Percentiles rank a stretch among this genome's conserved stretches.
Conservation (phyloP, 169 alveolate species). For the Eimeria brunetti region DNA sequence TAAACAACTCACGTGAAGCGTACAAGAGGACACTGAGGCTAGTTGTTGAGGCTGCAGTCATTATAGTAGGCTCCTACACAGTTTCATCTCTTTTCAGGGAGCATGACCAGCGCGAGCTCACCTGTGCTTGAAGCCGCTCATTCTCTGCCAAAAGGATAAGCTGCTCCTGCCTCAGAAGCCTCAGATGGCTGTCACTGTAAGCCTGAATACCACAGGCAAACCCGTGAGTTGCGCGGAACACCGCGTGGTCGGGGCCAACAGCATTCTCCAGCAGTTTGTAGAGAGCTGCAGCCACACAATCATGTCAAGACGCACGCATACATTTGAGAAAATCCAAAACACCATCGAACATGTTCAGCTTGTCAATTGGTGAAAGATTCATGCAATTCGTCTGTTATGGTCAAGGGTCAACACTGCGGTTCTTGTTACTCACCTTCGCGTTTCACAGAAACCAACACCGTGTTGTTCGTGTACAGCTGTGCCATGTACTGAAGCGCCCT, state of each 20-base stretch:
- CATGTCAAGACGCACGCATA: background rate
- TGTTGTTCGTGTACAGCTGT: slow-evolving; percentile 68
- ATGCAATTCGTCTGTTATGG: background rate
- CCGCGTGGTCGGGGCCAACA: slow-evolving; percentile 50
- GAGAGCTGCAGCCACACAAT: slow-evolving; percentile 50
- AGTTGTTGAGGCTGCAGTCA: background rate
- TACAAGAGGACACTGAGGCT: background rate
- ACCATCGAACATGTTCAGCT: background rate
- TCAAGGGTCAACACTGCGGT: background rate
- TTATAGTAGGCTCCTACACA: background rate
- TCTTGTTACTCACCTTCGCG: slow-evolving; percentile 69
- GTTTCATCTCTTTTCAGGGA: background rate
- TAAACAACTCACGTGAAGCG: background rate
- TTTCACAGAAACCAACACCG: slow-evolving; percentile 14
- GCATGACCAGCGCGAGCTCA: background rate
- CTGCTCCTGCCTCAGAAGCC: slow-evolving; percentile 86
- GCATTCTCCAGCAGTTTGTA: slow-evolving; percentile 64
- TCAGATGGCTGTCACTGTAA: slow-evolving; percentile 82
- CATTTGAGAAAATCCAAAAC: background rate
- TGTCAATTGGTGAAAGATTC: background rate
- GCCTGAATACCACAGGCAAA: slow-evolving; percentile 54
- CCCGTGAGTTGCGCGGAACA: slow-evolving; percentile 74
- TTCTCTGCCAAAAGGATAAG: slow-evolving; percentile 84
- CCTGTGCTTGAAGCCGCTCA: slow-evolving; percentile 84
- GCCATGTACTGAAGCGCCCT: slow-evolving; percentile 78